Conservation (phyloP, 208 protist genomes). For the Blechomonas ayalai region DNA sequence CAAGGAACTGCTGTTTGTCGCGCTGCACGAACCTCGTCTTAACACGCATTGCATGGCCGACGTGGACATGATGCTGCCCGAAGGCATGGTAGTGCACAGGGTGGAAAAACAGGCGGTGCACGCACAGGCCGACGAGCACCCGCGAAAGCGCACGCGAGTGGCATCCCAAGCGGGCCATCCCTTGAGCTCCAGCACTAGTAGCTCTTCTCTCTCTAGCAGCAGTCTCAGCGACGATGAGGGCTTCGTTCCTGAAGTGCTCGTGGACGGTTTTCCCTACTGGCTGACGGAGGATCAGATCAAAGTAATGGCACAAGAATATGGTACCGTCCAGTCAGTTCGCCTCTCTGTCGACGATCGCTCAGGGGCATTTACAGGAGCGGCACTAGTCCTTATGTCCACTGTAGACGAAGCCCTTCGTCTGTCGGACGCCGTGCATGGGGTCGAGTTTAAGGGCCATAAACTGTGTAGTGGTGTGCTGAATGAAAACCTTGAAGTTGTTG, state of each 20-base stretch:
- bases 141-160: constrained; percentile 10
- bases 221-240: constrained; percentile 9
- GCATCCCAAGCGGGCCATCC: constrained; percentile 9
- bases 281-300: constrained; percentile 69
- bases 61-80: constrained; percentile 33
- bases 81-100: constrained; percentile 15
- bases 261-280: constrained; percentile 82
- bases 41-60: constrained; percentile 58
- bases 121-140: constrained; percentile 3
- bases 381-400: constrained; percentile 68
- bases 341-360: constrained; percentile 65
- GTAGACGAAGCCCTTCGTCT: constrained; percentile 53
- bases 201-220: constrained; percentile 8
- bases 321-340: constrained; percentile 37
- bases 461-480: constrained; percentile 64
- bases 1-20: constrained; percentile 77
- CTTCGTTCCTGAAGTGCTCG: constrained; percentile 75
- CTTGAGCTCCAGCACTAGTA: constrained; percentile 7
- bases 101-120: background rate
- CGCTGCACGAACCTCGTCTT: constrained; percentile 37
- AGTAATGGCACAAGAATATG: constrained; percentile 59
- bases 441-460: constrained; percentile 23
- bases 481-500: constrained; percentile 55
- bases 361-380: constrained; percentile 70
- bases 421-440: constrained; percentile 49